Evolutionary conservation across 2,329 filamentous ascomycete genomes (phyloP).

Genomic region (Xylariomycetidae sp.): DNA sequence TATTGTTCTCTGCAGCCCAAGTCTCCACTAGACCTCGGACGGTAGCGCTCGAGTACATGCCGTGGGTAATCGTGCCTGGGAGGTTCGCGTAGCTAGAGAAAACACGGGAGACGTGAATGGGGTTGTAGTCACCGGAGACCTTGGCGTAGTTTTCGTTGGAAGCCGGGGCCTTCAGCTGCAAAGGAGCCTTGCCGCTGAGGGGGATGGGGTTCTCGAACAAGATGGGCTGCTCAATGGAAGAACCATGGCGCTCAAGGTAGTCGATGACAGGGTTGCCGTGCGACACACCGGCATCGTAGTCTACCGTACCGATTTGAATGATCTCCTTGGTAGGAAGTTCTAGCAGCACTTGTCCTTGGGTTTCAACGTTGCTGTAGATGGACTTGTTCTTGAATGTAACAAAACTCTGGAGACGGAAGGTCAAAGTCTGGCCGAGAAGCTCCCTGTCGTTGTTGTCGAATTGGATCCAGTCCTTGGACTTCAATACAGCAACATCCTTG

Average conservation of each 20-base stretch:
- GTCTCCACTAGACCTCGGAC: slow-evolving; percentile 95
- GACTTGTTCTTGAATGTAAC: slow-evolving; percentile 92
- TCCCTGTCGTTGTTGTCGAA: slow-evolving; percentile 74
- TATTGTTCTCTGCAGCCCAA: slow-evolving; percentile 98
- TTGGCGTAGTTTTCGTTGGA: slow-evolving; percentile 98
- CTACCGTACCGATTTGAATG: slow-evolving; percentile 93
- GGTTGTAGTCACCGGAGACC: slow-evolving; percentile 97
- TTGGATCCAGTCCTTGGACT: slow-evolving; percentile 97
- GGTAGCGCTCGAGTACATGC: slow-evolving; percentile 98
- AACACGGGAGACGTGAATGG: slow-evolving; percentile 94
- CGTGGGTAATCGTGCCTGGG: slow-evolving; percentile 95
- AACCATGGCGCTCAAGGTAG: slow-evolving; percentile 87
- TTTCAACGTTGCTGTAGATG: slow-evolving; percentile 87
- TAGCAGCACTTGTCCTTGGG: slow-evolving; percentile 83
- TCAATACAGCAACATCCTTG: slow-evolving; percentile 89
- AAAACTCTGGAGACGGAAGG: slow-evolving; percentile 90
- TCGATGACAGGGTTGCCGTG: slow-evolving; percentile 96
- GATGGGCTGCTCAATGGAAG: slow-evolving; percentile 90
- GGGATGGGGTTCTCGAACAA: slow-evolving; percentile 98
- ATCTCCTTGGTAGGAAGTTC: slow-evolving; percentile 96
- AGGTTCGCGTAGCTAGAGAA: slow-evolving; percentile 95
- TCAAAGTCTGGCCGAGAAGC: slow-evolving; percentile 85
- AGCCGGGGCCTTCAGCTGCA: slow-evolving; percentile 82
- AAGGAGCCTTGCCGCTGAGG: slow-evolving; percentile 82
- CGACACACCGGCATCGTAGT: slow-evolving; percentile 86